These are phyloP conservation scores for Polytrichum formosum DNA, from an alignment of 225 moss, liverwort and hornwort species.

Conservation along the genomic window DNA sequence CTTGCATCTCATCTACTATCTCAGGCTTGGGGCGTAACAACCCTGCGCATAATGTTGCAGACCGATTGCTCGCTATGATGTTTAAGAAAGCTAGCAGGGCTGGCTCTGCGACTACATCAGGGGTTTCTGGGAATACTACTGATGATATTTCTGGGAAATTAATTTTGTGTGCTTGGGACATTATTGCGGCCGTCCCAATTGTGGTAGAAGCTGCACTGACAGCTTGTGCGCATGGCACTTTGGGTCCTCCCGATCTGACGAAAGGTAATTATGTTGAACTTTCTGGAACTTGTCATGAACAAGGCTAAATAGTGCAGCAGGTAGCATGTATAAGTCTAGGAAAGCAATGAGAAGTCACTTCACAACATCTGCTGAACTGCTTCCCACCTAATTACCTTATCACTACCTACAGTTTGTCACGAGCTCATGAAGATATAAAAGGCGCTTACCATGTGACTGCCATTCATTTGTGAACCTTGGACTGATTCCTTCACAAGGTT, in stretches of 20 bases:
- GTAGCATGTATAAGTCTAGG: no score
- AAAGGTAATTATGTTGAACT: constrained; percentile 50
- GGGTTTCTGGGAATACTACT: constrained; percentile 38
- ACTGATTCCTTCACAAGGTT: no score
- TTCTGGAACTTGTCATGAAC: no score
- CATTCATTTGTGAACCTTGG: no score
- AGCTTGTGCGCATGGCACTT: constrained; percentile 78
- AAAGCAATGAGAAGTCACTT: no score
- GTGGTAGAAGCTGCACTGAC: constrained; percentile 78
- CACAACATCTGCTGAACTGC: no score
- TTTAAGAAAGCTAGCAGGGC: constrained; percentile 70
- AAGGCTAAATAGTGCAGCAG: no score
- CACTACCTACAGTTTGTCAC: no score
- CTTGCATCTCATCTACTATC: constrained; percentile 81
- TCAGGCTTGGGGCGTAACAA: constrained; percentile 53
- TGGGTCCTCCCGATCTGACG: constrained; percentile 80
- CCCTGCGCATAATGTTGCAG: constrained; percentile 76
- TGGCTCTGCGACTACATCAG: constrained; percentile 24
- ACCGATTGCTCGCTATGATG: constrained; percentile 78
- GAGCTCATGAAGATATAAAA: no score
- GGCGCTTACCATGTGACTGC: no score
- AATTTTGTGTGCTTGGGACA: constrained; percentile 74
- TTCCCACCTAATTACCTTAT: no score
- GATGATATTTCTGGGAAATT: constrained; percentile 71
- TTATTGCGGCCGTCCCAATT: constrained; percentile 78